phyloP scores from a whole-genome alignment of 345 rosid genomes.

The Populus euphratica region DNA sequence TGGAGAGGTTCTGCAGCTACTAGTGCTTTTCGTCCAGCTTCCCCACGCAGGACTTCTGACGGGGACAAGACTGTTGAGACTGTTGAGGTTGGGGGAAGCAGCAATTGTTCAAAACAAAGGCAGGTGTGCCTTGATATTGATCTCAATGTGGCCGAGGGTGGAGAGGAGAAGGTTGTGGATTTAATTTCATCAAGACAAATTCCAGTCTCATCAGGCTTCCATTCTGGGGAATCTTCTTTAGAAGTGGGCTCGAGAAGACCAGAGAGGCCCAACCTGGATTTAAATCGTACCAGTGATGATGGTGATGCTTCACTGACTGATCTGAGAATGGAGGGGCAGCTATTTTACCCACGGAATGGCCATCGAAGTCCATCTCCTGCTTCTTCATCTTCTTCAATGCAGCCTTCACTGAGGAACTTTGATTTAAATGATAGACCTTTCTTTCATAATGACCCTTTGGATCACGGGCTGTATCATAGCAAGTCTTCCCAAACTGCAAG shows the following conservation, averaged over 20 bases:
- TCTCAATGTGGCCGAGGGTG: slow-evolving; percentile 76
- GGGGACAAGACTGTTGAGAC: slow-evolving; percentile 26
- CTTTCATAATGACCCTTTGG: slow-evolving; percentile 43
- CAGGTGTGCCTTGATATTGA: slow-evolving; percentile 58
- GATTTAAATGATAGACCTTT: slow-evolving; percentile 87
- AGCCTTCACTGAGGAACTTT: slow-evolving; percentile 59
- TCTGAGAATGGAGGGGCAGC: slow-evolving; percentile 46
- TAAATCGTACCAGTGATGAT: slow-evolving; percentile 67
- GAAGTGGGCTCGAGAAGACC: slow-evolving; percentile 58
- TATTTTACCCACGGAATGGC: slow-evolving; percentile 49
- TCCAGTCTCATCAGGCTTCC: slow-evolving; percentile 47
- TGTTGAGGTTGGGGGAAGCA: slow-evolving; percentile 33
- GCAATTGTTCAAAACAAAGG: slow-evolving; percentile 43
- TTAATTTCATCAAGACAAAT: slow-evolving; percentile 42
- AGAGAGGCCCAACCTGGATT: slow-evolving; percentile 66
- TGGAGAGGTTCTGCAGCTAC: slow-evolving; percentile 75
- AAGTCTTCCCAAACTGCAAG: slow-evolving; percentile 33
- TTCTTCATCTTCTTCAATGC: slow-evolving; percentile 72
- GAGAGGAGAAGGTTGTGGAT: slow-evolving; percentile 59
- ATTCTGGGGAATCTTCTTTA: slow-evolving; percentile 57
- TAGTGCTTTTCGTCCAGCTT: slow-evolving; percentile 68
- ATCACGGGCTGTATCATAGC: slow-evolving; percentile 40
- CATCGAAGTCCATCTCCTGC: slow-evolving; percentile 70
- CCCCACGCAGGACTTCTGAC: slow-evolving; percentile 52
- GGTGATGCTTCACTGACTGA: slow-evolving; percentile 50